phyloP scores from a whole-genome alignment of 2,329 filamentous ascomycete species.

The Aureobasidium uvarum region DNA sequence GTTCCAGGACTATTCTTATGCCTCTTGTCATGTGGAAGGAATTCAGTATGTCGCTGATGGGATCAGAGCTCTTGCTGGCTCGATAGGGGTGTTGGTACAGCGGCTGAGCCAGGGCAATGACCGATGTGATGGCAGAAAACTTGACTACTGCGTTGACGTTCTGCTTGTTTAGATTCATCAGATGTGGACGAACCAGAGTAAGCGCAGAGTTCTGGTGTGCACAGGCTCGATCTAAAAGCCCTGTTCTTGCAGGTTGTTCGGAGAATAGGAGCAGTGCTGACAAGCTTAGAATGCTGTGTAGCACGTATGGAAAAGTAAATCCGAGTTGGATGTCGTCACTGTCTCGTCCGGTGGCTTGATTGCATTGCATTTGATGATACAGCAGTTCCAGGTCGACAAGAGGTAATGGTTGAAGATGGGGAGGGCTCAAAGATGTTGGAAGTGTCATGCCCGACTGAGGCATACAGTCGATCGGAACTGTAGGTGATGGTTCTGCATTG shows the following conservation, averaged over 20 bases:
- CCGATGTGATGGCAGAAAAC: neutral
- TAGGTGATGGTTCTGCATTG: neutral
- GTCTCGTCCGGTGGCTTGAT: neutral
- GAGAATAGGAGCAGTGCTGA: neutral
- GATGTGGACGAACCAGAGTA: neutral
- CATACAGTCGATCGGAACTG: neutral
- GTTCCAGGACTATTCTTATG: neutral
- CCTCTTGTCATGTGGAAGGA: neutral
- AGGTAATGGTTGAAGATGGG: slow-evolving; percentile 1
- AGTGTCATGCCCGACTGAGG: neutral
- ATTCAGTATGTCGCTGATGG: neutral
- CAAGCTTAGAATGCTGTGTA: neutral
- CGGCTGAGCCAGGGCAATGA: neutral
- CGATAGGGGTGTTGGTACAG: neutral
- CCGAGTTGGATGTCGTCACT: neutral
- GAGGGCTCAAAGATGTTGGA: neutral
- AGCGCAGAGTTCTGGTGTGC: slow-evolving; percentile 1
- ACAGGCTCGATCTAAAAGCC: neutral
- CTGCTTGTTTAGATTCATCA: neutral
- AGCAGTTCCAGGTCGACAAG: neutral
- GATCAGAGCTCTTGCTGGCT: neutral
- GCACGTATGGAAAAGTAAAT: neutral
- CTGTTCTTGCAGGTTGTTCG: neutral
- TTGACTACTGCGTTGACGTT: neutral
- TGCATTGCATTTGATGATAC: neutral